Conservation (phyloP, 257 asterid genomes). For the Paulownia fortunei region DNA sequence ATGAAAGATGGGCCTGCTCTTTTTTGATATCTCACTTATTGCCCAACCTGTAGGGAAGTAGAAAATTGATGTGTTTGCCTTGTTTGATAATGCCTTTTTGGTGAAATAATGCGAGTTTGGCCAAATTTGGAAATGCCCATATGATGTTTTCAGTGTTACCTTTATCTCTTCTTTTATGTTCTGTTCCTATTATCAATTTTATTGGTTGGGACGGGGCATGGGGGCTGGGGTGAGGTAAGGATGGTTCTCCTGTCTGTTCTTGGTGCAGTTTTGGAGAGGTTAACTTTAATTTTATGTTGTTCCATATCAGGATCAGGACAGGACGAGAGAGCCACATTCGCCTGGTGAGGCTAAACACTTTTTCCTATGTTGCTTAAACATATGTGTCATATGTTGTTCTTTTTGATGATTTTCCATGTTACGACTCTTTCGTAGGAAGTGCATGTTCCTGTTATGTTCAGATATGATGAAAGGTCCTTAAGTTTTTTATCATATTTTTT, state of each 20-base stretch:
- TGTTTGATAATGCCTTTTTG: not conserved
- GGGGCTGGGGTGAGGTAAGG: not conserved
- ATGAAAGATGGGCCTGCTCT: not conserved
- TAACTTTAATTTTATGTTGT: conserved; percentile 18
- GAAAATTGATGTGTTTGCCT: not conserved
- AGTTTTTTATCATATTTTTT: not conserved
- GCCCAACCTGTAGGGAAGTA: not conserved
- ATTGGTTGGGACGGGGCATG: not conserved
- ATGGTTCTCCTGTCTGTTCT: not conserved
- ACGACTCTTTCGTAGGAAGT: not conserved
- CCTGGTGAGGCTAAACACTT: conserved; percentile 49
- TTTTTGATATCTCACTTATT: not conserved
- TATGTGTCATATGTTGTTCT: conserved; percentile 16
- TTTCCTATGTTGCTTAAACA: conserved; percentile 18
- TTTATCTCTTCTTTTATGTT: not conserved
- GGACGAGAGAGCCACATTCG: conserved; percentile 43
- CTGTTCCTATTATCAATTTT: not conserved
- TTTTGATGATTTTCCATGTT: conserved; percentile 1
- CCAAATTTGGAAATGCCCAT: not conserved
- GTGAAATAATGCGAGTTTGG: not conserved
- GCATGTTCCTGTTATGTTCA: not conserved
- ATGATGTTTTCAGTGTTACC: not conserved
- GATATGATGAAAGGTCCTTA: not conserved
- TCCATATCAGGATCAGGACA: conserved; percentile 45
- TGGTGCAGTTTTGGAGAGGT: conserved; percentile 7